Conservation (phyloP, 805 yeast species). For the Jamesozyma jinghongensis region DNA sequence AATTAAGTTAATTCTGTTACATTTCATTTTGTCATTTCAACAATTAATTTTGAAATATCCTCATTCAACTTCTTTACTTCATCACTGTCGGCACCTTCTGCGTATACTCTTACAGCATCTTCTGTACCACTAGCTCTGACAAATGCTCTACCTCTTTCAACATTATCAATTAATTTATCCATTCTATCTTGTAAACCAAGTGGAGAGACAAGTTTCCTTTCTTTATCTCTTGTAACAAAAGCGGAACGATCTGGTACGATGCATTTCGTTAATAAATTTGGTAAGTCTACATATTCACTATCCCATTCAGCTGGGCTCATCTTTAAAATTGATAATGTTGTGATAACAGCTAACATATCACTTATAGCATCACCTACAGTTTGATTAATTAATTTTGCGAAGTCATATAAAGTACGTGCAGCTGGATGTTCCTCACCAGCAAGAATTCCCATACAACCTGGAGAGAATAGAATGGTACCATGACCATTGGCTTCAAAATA, state of each 20-base stretch:
- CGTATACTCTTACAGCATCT: constrained; percentile 92
- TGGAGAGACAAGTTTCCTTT: constrained; percentile 71
- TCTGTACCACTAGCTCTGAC: constrained; percentile 98
- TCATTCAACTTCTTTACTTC: constrained; percentile 41
- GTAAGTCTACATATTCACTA: constrained; percentile 67
- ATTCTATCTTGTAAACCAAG: constrained; percentile 65
- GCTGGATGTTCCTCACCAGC: neutral
- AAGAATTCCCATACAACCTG: too few species aligned
- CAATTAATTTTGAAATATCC: constrained; percentile 33
- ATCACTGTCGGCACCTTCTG: constrained; percentile 60
- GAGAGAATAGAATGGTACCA: constrained; percentile 75
- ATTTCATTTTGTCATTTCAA: neutral
- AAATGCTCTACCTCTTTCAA: constrained; percentile 65
- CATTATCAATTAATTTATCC: constrained; percentile 52
- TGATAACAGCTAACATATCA: constrained; percentile 74
- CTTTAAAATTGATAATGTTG: constrained; percentile 47
- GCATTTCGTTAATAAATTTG: constrained; percentile 75
- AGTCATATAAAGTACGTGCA: constrained; percentile 40
- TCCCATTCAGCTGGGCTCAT: constrained; percentile 69
- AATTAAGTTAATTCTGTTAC: too few species aligned
- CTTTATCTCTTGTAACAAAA: constrained; percentile 86
- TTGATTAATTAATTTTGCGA: constrained; percentile 77
- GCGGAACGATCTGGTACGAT: constrained; percentile 70
- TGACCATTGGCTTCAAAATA: constrained; percentile 99
- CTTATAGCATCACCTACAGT: constrained; percentile 98